phyloP scores from a whole-genome alignment of 192 early-diverging fungal genomes.

The Piromyces sp. region DNA sequence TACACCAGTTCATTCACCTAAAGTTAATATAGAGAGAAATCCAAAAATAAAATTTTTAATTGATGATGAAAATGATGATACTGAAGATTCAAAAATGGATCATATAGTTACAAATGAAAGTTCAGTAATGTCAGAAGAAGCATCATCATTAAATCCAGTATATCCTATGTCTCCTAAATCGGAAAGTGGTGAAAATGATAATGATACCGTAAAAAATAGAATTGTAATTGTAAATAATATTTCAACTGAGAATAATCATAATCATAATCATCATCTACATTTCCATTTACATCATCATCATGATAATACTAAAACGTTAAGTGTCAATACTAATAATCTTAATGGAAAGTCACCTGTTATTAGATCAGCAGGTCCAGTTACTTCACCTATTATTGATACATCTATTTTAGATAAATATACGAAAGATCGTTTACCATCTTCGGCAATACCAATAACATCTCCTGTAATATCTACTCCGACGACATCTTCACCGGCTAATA shows the following conservation, averaged over 20 bases:
- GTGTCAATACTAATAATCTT: not conserved
- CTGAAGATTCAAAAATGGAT: not conserved
- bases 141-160: not conserved
- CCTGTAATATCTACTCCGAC: not conserved
- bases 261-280: not conserved
- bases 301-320: not conserved
- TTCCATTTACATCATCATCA: not conserved
- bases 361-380: not conserved
- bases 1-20: not conserved
- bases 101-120: not conserved
- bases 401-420: not conserved
- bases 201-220: not conserved
- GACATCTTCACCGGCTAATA: not conserved
- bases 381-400: not conserved
- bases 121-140: not conserved
- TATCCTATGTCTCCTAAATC: not conserved
- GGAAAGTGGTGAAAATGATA: not conserved
- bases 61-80: not conserved
- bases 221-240: not conserved
- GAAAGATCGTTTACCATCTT: not conserved
- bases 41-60: not conserved
- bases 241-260: no score
- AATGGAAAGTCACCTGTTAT: not conserved
- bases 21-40: not conserved
- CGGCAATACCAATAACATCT: not conserved